Conservation (phyloP, 306 rosid species). For the Vigna trinervia region DNA sequence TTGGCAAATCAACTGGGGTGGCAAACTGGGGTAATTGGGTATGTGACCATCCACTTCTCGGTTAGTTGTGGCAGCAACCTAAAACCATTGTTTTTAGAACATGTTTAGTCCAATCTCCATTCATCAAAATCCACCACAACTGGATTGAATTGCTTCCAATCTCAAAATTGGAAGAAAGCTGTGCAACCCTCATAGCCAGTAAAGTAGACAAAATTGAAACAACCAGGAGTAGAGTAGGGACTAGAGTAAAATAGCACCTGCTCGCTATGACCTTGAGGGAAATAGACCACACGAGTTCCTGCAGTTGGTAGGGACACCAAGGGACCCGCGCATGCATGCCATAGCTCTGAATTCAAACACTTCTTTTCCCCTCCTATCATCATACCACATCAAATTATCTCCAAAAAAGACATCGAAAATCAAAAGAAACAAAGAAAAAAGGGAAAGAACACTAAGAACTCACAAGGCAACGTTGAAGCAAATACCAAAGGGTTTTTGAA, state of each 20-base stretch:
- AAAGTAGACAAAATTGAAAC: constrained; percentile 33
- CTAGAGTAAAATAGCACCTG: constrained; percentile 57
- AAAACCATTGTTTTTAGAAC: constrained; percentile 35
- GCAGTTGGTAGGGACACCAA: constrained; percentile 88
- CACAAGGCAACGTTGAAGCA: constrained; percentile 37
- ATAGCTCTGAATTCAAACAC: constrained; percentile 94
- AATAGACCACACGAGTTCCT: constrained; percentile 91
- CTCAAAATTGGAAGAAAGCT: constrained; percentile 29
- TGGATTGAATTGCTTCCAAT: constrained; percentile 23
- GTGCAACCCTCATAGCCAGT: neutral
- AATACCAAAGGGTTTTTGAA: constrained; percentile 37
- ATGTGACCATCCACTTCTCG: constrained; percentile 89
- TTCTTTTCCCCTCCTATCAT: constrained; percentile 82
- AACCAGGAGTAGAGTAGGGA: constrained; percentile 19
- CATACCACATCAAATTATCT: constrained; percentile 45
- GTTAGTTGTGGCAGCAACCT: constrained; percentile 95
- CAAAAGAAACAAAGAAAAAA: neutral
- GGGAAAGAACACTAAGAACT: constrained; percentile 4
- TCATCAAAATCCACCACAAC: neutral
- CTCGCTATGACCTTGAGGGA: constrained; percentile 97
- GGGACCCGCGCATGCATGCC: constrained; percentile 99
- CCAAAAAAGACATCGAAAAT: neutral
- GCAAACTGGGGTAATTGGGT: constrained; percentile 88
- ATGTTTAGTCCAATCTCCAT: constrained; percentile 37
- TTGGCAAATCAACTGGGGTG: constrained; percentile 87